phyloP scores from a whole-genome alignment of 768 basidiomycete genomes.

The Amanita rubescens region DNA sequence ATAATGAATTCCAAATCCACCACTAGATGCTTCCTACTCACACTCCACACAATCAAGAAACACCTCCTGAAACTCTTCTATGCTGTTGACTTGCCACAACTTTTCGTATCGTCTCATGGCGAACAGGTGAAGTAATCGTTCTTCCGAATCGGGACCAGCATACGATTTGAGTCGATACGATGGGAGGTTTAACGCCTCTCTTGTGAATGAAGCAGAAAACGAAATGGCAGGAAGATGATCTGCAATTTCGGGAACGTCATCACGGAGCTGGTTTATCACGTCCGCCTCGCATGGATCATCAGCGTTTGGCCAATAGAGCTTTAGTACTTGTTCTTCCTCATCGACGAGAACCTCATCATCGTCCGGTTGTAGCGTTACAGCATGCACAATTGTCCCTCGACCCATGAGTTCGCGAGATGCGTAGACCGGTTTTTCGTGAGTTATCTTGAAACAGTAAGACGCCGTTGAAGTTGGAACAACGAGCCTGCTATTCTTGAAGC shows the following conservation, averaged over 20 bases:
- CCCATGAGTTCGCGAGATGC: constrained; percentile 4
- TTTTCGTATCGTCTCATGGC: constrained; percentile 5
- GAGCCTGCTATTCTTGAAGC: neutral
- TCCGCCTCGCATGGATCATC: constrained; percentile 3
- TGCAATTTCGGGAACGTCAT: constrained; percentile 3
- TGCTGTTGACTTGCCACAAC: constrained; percentile 5
- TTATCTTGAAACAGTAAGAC: neutral
- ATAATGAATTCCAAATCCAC: neutral
- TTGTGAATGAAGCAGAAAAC: constrained; percentile 6
- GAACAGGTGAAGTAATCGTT: constrained; percentile 4
- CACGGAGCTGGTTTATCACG: constrained; percentile 1
- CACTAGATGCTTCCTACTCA: neutral
- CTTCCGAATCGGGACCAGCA: neutral
- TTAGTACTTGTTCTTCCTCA: constrained; percentile 6
- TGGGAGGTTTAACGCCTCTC: neutral
- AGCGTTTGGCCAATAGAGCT: constrained; percentile 4
- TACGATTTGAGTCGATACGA: neutral
- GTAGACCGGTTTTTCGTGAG: constrained; percentile 3
- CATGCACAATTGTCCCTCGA: constrained; percentile 7
- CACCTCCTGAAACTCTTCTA: constrained; percentile 8
- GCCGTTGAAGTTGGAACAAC: neutral
- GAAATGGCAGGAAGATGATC: constrained; percentile 2
- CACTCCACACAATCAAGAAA: constrained; percentile 10
- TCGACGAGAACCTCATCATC: constrained; percentile 1
- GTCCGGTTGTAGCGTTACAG: constrained; percentile 1